Evolutionary conservation across 257 asterid genomes (phyloP).

Genomic region (Nemophila menziesii): DNA sequence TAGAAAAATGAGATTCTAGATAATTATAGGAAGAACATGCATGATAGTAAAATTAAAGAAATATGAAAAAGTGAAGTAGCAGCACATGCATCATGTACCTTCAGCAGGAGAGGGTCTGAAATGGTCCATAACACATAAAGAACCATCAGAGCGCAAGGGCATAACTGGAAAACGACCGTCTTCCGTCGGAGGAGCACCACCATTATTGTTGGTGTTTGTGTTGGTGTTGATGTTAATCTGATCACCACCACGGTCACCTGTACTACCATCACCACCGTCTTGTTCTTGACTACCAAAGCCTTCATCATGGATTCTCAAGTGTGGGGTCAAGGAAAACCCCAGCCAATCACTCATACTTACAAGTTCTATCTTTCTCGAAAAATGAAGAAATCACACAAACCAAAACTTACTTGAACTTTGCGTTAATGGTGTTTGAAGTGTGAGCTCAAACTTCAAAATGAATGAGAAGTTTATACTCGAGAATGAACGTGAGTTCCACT

Average conservation of each 20-base stretch:
- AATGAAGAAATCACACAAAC: not conserved
- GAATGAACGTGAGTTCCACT: too few relatives aligned
- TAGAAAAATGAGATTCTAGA: not conserved
- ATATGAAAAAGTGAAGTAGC: too few relatives aligned
- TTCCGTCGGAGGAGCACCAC: not conserved
- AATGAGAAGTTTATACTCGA: slow-evolving; percentile 1
- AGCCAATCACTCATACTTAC: slow-evolving; percentile 51
- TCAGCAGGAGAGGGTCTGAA: slow-evolving; percentile 3
- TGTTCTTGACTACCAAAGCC: slow-evolving; percentile 10
- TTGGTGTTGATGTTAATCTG: not conserved
- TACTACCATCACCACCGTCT: slow-evolving; percentile 4
- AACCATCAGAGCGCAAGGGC: slow-evolving; percentile 24
- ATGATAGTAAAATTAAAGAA: not conserved
- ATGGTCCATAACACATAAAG: slow-evolving; percentile 20
- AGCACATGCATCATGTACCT: slow-evolving; percentile 9
- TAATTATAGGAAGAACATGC: not conserved
- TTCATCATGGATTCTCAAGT: slow-evolving; percentile 32
- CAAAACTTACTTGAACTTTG: slow-evolving; percentile 3
- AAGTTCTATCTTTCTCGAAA: slow-evolving; percentile 7
- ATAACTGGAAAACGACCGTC: slow-evolving; percentile 13
- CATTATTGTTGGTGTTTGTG: too few relatives aligned
- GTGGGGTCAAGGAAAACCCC: slow-evolving; percentile 61
- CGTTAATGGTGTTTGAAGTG: slow-evolving; percentile 21
- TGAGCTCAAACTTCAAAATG: slow-evolving; percentile 44
- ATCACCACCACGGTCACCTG: slow-evolving; percentile 5